phyloP scores from a whole-genome alignment of 2,329 filamentous ascomycete species.

The Beauveria medogensis region DNA sequence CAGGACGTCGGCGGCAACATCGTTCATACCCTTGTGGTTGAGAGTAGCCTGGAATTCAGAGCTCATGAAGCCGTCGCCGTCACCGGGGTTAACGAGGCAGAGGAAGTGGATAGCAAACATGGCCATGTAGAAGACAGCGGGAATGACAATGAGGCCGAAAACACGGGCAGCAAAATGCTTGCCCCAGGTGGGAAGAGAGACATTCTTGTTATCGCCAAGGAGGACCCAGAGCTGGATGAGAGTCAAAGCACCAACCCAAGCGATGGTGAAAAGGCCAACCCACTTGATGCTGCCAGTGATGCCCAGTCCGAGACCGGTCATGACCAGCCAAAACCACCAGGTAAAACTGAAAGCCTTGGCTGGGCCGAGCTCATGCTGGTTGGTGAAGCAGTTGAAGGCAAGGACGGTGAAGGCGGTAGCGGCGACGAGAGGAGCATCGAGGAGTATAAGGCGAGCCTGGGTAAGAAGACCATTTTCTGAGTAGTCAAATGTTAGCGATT shows the following conservation, averaged over 20 bases:
- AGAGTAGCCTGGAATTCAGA: constrained; percentile 97
- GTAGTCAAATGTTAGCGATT: constrained; percentile 20
- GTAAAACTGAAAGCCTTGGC: constrained; percentile 75
- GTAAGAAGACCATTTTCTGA: constrained; percentile 91
- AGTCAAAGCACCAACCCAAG: constrained; percentile 91
- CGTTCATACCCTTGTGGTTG: constrained; percentile 94
- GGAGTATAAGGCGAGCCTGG: constrained; percentile 88
- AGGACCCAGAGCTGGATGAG: constrained; percentile 90
- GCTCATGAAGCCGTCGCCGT: constrained; percentile 99
- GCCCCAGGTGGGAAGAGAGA: constrained; percentile 77
- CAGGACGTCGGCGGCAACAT: constrained; percentile 84
- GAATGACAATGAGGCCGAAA: constrained; percentile 88
- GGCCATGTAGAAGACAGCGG: constrained; percentile 81
- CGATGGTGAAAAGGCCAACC: constrained; percentile 97
- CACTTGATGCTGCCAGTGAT: constrained; percentile 95
- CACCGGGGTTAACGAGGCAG: constrained; percentile 87
- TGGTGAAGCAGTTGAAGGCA: constrained; percentile 86
- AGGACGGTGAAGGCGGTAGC: constrained; percentile 89
- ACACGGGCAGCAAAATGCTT: constrained; percentile 90
- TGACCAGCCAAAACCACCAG: constrained; percentile 97
- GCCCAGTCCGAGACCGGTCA: constrained; percentile 80
- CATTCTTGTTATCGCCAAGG: constrained; percentile 78
- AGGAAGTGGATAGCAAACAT: constrained; percentile 98
- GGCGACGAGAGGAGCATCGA: constrained; percentile 89
- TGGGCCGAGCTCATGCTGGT: constrained; percentile 92